These are phyloP conservation scores for Leccinellum rugosiceps DNA, from an alignment of 768 basidiomycete species.

Conservation along the genomic window DNA sequence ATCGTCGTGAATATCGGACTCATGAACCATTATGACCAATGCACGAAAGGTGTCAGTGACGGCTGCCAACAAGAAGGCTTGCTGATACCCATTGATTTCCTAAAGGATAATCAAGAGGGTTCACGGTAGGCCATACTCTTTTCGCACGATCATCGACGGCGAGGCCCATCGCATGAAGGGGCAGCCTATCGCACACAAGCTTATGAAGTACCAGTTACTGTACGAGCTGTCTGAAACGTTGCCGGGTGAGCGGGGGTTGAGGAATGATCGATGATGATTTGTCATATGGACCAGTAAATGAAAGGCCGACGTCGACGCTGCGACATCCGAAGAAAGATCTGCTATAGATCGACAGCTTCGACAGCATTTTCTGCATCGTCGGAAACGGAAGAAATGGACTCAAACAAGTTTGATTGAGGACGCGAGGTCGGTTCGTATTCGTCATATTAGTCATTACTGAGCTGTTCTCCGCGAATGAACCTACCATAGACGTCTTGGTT, in stretches of 20 bases:
- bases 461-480: slow-evolving; percentile 58
- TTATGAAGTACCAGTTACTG: slow-evolving; percentile 24
- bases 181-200: no score
- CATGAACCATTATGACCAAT: no score
- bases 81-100: no score
- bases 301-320: slow-evolving; percentile 36
- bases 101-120: no score
- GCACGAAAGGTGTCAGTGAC: no score
- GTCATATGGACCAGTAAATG: slow-evolving; percentile 56
- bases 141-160: no score
- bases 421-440: slow-evolving; percentile 30
- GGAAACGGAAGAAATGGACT: slow-evolving; percentile 23
- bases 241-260: slow-evolving; percentile 50
- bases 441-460: slow-evolving; percentile 49
- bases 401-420: slow-evolving; percentile 19
- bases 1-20: no score
- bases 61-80: no score
- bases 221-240: slow-evolving; percentile 43
- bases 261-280: slow-evolving; percentile 37
- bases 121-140: no score
- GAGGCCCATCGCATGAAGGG: no score
- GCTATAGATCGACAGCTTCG: slow-evolving; percentile 52
- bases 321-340: slow-evolving; percentile 45
- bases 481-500: slow-evolving; percentile 47
- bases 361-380: slow-evolving; percentile 32